phyloP scores from a whole-genome alignment of 805 yeast species.

The Candida tallmaniae region DNA sequence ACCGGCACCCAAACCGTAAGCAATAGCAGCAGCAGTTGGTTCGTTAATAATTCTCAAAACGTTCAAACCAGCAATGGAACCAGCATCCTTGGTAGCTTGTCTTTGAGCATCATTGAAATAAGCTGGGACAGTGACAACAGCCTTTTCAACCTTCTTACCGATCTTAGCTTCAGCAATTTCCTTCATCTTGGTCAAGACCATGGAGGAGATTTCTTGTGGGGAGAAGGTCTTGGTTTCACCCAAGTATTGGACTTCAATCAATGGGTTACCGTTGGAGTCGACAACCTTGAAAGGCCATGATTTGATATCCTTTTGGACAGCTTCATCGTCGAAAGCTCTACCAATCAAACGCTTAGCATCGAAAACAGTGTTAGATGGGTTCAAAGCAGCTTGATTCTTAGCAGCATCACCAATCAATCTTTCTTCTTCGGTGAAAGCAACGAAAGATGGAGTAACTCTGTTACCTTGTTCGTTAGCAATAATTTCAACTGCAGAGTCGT shows the following conservation, averaged over 20 bases:
- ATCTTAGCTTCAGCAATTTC: slow-evolving; percentile 85
- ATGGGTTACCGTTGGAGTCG: slow-evolving; percentile 43
- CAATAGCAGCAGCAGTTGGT: slow-evolving; percentile 93
- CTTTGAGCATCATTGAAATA: slow-evolving; percentile 48
- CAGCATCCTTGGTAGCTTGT: slow-evolving; percentile 50
- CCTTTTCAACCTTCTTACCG: slow-evolving; percentile 66
- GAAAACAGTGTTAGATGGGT: slow-evolving; percentile 47
- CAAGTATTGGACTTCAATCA: slow-evolving; percentile 44
- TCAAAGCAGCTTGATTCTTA: slow-evolving; percentile 47
- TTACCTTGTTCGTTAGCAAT: slow-evolving; percentile 51
- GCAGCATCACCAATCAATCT: slow-evolving; percentile 51
- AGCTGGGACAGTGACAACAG: slow-evolving; percentile 48
- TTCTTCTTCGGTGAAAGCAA: slow-evolving; percentile 46
- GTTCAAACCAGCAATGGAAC: slow-evolving; percentile 48
- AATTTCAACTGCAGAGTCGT: slow-evolving; percentile 46
- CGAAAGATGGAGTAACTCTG: slow-evolving; percentile 49
- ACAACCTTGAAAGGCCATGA: slow-evolving; percentile 46
- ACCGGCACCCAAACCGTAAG: slow-evolving; percentile 89
- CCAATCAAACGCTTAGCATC: slow-evolving; percentile 53
- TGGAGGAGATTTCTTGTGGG: slow-evolving; percentile 46
- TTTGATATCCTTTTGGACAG: slow-evolving; percentile 54
- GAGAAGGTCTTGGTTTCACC: slow-evolving; percentile 45
- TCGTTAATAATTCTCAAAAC: slow-evolving; percentile 47
- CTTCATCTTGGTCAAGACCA: slow-evolving; percentile 49
- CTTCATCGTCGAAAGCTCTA: slow-evolving; percentile 56